phyloP scores from a whole-genome alignment of 805 yeast genomes.

The Dipodascus albidus region DNA sequence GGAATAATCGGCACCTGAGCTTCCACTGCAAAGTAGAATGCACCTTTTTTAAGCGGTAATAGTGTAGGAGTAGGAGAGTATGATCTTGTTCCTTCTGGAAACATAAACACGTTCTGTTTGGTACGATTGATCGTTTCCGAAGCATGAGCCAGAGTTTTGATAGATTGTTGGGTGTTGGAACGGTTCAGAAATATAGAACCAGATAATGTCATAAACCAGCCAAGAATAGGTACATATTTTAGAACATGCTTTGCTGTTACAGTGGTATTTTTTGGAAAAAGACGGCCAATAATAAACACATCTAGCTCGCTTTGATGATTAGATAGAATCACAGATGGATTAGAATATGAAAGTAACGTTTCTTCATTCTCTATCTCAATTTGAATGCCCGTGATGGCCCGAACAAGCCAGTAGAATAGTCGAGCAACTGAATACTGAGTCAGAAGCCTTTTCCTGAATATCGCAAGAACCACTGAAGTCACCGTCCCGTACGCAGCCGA shows the following conservation, averaged over 20 bases:
- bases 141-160: slow-evolving; percentile 62
- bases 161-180: slow-evolving; percentile 60
- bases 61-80: slow-evolving; percentile 54
- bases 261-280: slow-evolving; percentile 81
- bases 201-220: slow-evolving; percentile 91
- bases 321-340: slow-evolving; percentile 72
- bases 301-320: slow-evolving; percentile 92
- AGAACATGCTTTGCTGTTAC: slow-evolving; percentile 87
- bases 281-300: slow-evolving; percentile 64
- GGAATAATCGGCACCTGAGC: slow-evolving; percentile 87
- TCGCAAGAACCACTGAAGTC: slow-evolving; percentile 54
- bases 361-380: slow-evolving; percentile 61
- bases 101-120: slow-evolving; percentile 72
- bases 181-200: slow-evolving; percentile 91
- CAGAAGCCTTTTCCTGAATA: slow-evolving; percentile 64
- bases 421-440: slow-evolving; percentile 89
- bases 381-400: slow-evolving; percentile 53
- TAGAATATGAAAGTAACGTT: slow-evolving; percentile 28
- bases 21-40: slow-evolving; percentile 93
- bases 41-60: slow-evolving; percentile 92
- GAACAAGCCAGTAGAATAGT: slow-evolving; percentile 55
- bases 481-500: slow-evolving; percentile 43
- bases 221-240: slow-evolving; percentile 78
- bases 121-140: slow-evolving; percentile 45
- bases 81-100: slow-evolving; percentile 93